Percentiles rank a stretch among this genome's conserved stretches.
These are phyloP conservation scores for Ogataea siamensis DNA, from an alignment of 805 yeast genomes.

Conservation along the genomic window DNA sequence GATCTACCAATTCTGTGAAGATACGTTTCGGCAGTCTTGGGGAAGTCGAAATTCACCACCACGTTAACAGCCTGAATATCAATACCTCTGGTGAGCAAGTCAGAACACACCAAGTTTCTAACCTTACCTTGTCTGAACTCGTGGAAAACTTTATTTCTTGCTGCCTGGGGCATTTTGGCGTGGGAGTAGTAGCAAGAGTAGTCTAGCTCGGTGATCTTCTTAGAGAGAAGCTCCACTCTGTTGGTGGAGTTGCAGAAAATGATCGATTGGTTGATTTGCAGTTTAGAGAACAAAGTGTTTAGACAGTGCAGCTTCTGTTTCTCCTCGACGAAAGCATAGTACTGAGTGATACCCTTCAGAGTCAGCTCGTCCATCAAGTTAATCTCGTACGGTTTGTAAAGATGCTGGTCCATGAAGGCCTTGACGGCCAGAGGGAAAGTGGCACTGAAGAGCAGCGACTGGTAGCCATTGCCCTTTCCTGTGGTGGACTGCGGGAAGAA, in stretches of 20 bases:
- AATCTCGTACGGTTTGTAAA: constrained; percentile 90
- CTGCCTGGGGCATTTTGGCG: constrained; percentile 96
- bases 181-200: constrained; percentile 96
- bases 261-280: constrained; percentile 94
- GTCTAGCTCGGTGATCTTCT: constrained; percentile 93
- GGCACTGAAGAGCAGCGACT: constrained; percentile 87
- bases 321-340: constrained; percentile 97
- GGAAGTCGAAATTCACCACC: constrained; percentile 97
- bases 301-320: constrained; percentile 93
- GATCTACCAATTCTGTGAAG: constrained; percentile 98
- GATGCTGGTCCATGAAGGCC: constrained; percentile 85
- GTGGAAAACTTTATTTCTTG: constrained; percentile 96
- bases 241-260: constrained; percentile 96
- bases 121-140: constrained; percentile 98
- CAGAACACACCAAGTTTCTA: constrained; percentile 95
- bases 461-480: constrained; percentile 49
- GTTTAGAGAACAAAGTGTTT: constrained; percentile 89
- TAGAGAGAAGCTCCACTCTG: constrained; percentile 93
- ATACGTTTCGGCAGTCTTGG: constrained; percentile 96
- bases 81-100: constrained; percentile 94
- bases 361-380: constrained; percentile 98
- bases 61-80: constrained; percentile 99
- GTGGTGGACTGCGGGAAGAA: constrained; percentile 61
- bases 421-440: constrained; percentile 95
- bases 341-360: constrained; percentile 93